Base-by-base conservation (phyloP, 1,284 basidiomycete species). In the Sporisorium reilianum region DNA sequence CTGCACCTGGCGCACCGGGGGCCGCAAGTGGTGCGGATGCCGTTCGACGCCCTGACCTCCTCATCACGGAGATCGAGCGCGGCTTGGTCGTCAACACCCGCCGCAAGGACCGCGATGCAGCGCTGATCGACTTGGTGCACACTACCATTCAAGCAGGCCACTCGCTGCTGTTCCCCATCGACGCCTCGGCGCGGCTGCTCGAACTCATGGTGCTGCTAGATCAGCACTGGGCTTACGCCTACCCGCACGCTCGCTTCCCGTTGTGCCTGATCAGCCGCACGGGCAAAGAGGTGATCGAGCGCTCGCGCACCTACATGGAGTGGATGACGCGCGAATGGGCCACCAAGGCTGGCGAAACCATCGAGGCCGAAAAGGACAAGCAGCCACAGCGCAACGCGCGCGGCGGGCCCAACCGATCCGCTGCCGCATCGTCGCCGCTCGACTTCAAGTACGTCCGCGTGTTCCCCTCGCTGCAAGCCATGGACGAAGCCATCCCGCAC, bases 221-320 rank as follows among this genome's bases (percentile, higher is more conserved):
- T 83, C 95, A 97, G 83, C 96, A 99, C 84, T 99, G 97, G 97
- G 92, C 91, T 55, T 98, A 90, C 85, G 92, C 87, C 54, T 88
- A 86, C 68, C 95, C 96, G 0, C 75, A 82, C 44, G 77, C 77
- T 5, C 74, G 77, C 11, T 82, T 79, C 66, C 82, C 81, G 16
- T 92, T 99, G 32, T 99, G 96, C 83, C 89, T 99, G 20, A 89
- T 99, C 46, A 93, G 93, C 64, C 89, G 91, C 34, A 96, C 94
- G 1, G 95, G 92, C 2, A 90, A 91, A 72, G 96, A 99, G 85
- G 96, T 98, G 90, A 87, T 98, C 40, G 92, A 93, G 2, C 95
- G 96, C 79, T 93, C 97, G 18, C 88, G 95, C 60, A 96, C 93
- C 87, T 92, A 99, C 91, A 96, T 98, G 90, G 97, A 98, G 85